Percentiles rank a stretch among this genome's conserved stretches.
These are phyloP conservation scores for Zoysia pacifica DNA, from an alignment of 176 grass and related monocot species.

Conservation along the genomic window DNA sequence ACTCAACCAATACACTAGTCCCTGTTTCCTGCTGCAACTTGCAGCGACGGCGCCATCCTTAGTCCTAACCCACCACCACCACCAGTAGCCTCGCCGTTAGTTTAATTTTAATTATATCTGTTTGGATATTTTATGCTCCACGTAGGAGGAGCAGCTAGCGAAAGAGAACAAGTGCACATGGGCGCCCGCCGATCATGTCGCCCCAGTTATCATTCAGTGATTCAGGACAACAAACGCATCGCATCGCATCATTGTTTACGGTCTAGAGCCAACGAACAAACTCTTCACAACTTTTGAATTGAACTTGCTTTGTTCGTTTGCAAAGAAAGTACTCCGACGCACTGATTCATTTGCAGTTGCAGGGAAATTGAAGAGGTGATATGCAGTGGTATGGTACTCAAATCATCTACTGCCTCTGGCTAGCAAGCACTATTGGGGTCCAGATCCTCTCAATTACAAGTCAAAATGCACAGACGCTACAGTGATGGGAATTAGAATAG, in stretches of 20 bases:
- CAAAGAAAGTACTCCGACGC: neutral
- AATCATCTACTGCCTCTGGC: neutral
- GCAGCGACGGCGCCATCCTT: constrained; percentile 20
- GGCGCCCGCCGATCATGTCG: constrained; percentile 40
- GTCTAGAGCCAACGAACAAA: neutral
- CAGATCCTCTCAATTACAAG: no score
- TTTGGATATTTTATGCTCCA: no score
- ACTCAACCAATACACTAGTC: constrained; percentile 39
- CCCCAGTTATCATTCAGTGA: neutral
- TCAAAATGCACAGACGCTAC: no score
- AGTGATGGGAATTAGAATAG: no score
- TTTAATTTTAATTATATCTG: neutral
- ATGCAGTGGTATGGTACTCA: neutral
- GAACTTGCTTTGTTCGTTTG: neutral
- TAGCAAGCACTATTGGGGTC: no score
- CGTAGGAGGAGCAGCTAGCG: neutral
- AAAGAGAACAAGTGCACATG: constrained; percentile 61
- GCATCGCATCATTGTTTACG: constrained; percentile 29
- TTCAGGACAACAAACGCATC: constrained; percentile 35
- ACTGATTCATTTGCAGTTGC: neutral
- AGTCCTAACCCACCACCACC: constrained; percentile 54
- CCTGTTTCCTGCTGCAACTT: constrained; percentile 34
- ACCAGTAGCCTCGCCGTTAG: neutral
- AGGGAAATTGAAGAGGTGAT: neutral
- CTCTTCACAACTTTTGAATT: neutral